phyloP scores from a whole-genome alignment of 371 early-diverging fungal genomes.

The Lichtheimia corymbifera region DNA sequence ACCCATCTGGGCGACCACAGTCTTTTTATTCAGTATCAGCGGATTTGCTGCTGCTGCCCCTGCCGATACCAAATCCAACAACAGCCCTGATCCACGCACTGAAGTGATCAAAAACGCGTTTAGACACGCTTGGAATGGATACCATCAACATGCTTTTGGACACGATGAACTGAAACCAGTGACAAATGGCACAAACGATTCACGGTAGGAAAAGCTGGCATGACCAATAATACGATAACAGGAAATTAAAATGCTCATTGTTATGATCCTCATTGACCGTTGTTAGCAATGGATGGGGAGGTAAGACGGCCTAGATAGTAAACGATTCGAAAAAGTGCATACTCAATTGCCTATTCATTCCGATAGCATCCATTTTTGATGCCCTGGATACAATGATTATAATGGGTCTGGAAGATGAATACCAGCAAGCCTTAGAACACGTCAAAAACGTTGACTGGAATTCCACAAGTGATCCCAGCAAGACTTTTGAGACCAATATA shows the following conservation, averaged over 20 bases:
- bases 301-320: slow-evolving; percentile 18
- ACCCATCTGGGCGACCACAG: too few relatives aligned
- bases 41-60: too few relatives aligned
- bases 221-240: too few relatives aligned
- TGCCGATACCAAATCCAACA: background rate
- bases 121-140: slow-evolving; percentile 78
- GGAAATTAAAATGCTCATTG: too few relatives aligned
- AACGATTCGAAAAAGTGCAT: background rate
- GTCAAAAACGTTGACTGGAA: slow-evolving; percentile 50
- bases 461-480: slow-evolving; percentile 22
- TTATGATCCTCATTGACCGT: too few relatives aligned
- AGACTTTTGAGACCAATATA: slow-evolving; percentile 78
- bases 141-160: slow-evolving; percentile 62
- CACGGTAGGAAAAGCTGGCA: slow-evolving; percentile 60
- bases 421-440: slow-evolving; percentile 60
- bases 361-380: slow-evolving; percentile 74
- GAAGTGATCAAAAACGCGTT: slow-evolving; percentile 57
- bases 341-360: background rate
- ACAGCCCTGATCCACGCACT: slow-evolving; percentile 6
- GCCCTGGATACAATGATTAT: slow-evolving; percentile 83
- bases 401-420: slow-evolving; percentile 80
- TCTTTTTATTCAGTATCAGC: too few relatives aligned
- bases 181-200: slow-evolving; percentile 48
- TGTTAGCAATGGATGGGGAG: slow-evolving; percentile 52
- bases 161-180: slow-evolving; percentile 61